phyloP scores from a whole-genome alignment of 306 rosid genomes.

The Lithocarpus polystachyus region DNA sequence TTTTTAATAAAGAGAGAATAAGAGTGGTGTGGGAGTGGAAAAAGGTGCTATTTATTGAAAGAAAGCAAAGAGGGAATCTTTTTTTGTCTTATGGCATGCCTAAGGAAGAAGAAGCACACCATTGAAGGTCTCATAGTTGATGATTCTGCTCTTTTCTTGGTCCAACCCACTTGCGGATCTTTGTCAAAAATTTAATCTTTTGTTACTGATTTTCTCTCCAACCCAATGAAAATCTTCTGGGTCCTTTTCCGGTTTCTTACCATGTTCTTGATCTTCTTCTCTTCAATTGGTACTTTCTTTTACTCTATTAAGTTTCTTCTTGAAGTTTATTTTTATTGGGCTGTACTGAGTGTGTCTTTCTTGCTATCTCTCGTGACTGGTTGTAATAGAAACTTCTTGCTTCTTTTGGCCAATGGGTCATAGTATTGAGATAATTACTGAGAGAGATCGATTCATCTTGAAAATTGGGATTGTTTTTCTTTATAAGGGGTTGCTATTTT shows the following conservation, averaged over 20 bases:
- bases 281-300: conserved; percentile 54
- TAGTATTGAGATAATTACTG: not conserved
- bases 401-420: not conserved
- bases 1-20: conserved; percentile 5
- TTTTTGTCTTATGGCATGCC: conserved; percentile 69
- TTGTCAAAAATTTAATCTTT: conserved; percentile 23
- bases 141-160: conserved; percentile 36
- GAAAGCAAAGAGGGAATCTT: conserved; percentile 12
- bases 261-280: conserved; percentile 45
- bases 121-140: conserved; percentile 18
- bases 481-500: not conserved
- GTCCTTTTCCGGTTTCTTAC: conserved; percentile 30
- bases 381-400: not conserved
- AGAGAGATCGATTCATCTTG: not conserved
- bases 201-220: conserved; percentile 21
- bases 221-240: conserved; percentile 33
- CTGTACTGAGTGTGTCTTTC: not conserved
- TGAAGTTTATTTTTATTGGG: not conserved
- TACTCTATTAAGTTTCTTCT: not conserved
- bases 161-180: conserved; percentile 25
- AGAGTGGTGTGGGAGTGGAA: not conserved
- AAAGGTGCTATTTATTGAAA: not conserved
- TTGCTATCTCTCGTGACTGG: not conserved
- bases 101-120: conserved; percentile 38
- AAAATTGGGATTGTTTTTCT: not conserved